Conservation (phyloP, 257 asterid genomes). For the Pogostemon cablin region DNA sequence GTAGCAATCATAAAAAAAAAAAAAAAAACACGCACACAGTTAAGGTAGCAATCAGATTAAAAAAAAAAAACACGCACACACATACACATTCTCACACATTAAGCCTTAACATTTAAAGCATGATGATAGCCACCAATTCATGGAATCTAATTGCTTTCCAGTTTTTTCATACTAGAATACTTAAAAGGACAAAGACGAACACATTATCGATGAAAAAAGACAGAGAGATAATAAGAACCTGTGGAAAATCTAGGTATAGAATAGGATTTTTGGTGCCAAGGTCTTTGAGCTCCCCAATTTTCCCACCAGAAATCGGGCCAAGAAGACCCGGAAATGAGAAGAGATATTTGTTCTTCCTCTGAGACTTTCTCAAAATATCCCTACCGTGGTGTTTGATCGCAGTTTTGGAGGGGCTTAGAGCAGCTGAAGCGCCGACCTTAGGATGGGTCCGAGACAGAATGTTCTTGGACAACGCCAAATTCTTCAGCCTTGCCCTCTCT, state of each 20-base stretch:
- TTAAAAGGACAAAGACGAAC: slow-evolving; percentile 6
- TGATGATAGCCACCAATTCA: slow-evolving; percentile 2
- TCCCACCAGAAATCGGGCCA: slow-evolving; percentile 81
- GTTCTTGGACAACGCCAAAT: slow-evolving; percentile 52
- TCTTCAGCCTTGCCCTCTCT: slow-evolving; percentile 64
- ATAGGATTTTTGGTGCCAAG: slow-evolving; percentile 88
- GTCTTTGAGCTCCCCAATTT: slow-evolving; percentile 81
- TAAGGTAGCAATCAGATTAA: neutral
- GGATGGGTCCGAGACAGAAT: slow-evolving; percentile 50
- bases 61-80: neutral
- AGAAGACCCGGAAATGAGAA: slow-evolving; percentile 84
- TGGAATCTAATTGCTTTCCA: neutral
- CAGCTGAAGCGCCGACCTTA: slow-evolving; percentile 40
- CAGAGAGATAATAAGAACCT: slow-evolving; percentile 44
- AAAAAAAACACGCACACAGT: neutral
- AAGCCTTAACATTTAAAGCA: slow-evolving; percentile 9
- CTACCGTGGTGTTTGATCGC: slow-evolving; percentile 78
- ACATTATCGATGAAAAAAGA: slow-evolving; percentile 7
- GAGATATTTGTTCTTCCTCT: slow-evolving; percentile 68
- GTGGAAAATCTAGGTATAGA: slow-evolving; percentile 88
- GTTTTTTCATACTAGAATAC: neutral
- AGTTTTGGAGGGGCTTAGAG: slow-evolving; percentile 65
- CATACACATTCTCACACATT: neutral
- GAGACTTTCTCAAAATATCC: slow-evolving; percentile 80
- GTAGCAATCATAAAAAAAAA: neutral